These are phyloP conservation scores for Umbelopsis sp. DNA, from an alignment of 192 early-diverging fungal species.

Conservation along the genomic window DNA sequence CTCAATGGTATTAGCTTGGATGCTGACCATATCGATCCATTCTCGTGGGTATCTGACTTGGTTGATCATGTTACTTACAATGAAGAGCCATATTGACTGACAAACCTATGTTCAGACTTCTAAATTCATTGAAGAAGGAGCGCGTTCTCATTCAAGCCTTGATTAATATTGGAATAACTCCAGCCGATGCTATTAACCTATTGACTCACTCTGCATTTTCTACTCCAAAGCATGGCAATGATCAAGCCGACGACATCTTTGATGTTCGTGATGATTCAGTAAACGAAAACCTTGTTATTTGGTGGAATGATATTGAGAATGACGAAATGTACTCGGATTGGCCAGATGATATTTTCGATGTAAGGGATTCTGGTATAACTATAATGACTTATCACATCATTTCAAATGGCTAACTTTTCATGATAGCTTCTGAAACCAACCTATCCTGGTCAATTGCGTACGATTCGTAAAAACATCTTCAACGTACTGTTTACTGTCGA, in stretches of 20 bases:
- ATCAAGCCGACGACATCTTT: slow-evolving; percentile 53
- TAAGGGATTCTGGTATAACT: slow-evolving; percentile 20
- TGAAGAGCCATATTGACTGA: background rate
- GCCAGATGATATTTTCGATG: slow-evolving; percentile 55
- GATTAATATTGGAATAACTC: slow-evolving; percentile 42
- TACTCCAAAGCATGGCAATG: slow-evolving; percentile 19
- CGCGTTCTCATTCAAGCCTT: slow-evolving; percentile 48
- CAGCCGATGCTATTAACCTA: slow-evolving; percentile 43
- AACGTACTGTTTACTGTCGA: slow-evolving; percentile 75
- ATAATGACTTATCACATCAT: background rate
- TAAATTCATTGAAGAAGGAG: slow-evolving; percentile 61
- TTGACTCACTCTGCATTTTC: slow-evolving; percentile 23
- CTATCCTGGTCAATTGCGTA: slow-evolving; percentile 72
- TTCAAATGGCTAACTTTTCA: background rate
- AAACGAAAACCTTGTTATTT: slow-evolving; percentile 60
- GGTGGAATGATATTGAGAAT: slow-evolving; percentile 92
- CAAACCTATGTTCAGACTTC: slow-evolving; percentile 40
- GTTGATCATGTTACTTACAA: background rate
- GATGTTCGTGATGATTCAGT: slow-evolving; percentile 73
- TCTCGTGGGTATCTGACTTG: slow-evolving; percentile 42
- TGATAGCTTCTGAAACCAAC: slow-evolving; percentile 58
- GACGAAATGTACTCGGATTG: slow-evolving; percentile 77
- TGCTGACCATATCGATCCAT: slow-evolving; percentile 61
- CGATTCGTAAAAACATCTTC: slow-evolving; percentile 79
- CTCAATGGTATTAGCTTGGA: slow-evolving; percentile 69